A percentile compares a stretch with the other conserved stretches of the same genome.
Conservation (phyloP, 139 green algal species). For the Micractinium sp. region DNA sequence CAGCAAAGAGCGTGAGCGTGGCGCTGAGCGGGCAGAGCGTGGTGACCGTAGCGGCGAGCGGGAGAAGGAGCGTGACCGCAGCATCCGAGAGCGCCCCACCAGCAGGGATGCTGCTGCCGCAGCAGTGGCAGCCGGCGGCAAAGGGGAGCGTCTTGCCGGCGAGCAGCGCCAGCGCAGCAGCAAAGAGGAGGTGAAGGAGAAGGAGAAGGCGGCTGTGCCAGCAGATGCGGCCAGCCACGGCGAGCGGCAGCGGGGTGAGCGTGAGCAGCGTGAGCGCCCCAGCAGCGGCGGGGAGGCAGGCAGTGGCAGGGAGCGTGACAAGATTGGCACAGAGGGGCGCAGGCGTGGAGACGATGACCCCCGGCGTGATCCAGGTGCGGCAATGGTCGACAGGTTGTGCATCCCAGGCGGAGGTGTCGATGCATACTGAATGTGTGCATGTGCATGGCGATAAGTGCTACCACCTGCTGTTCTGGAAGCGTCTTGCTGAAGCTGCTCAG, state of each 20-base stretch:
- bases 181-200: neutral
- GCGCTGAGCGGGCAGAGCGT: neutral
- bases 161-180: neutral
- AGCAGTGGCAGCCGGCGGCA: neutral
- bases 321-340: neutral
- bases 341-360: neutral
- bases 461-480: neutral
- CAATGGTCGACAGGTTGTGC: neutral
- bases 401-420: neutral
- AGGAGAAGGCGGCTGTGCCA: neutral
- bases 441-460: too few relatives aligned
- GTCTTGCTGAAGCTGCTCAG: neutral
- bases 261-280: neutral
- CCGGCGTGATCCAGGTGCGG: neutral
- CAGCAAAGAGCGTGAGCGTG: neutral
- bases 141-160: neutral
- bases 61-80: neutral
- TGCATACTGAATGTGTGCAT: too few relatives aligned
- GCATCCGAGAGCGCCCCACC: neutral
- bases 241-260: conserved; percentile 5
- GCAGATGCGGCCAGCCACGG: neutral
- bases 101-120: neutral
- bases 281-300: neutral
- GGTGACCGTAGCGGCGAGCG: neutral
- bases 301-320: neutral